Percentiles rank a stretch among this genome's conserved stretches.
These are phyloP conservation scores for Moesziomyces globuligerus DNA, from an alignment of 1,284 basidiomycete genomes.

Conservation along the genomic window DNA sequence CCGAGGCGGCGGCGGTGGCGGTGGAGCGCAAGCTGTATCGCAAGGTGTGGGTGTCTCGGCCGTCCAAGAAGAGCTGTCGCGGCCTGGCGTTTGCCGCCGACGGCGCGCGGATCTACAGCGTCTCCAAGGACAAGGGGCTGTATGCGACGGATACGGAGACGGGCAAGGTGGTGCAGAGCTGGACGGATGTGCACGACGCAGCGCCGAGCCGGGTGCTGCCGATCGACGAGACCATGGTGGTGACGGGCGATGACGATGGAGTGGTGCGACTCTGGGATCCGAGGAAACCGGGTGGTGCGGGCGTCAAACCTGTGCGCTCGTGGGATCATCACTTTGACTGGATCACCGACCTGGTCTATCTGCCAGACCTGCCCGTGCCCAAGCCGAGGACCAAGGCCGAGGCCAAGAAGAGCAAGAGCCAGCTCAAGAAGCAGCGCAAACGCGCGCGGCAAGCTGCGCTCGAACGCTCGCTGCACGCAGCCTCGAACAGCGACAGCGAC, in stretches of 20 bases:
- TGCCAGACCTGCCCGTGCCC: conserved; percentile 42
- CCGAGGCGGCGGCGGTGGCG: not conserved
- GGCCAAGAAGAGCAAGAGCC: conserved; percentile 29
- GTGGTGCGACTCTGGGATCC: conserved; percentile 94
- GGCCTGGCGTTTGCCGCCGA: conserved; percentile 41
- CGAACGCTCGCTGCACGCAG: too few relatives aligned
- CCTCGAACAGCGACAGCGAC: not conserved
- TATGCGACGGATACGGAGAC: conserved; percentile 70
- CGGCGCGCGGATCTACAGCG: conserved; percentile 73
- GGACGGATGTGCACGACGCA: conserved; percentile 80
- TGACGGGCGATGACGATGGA: conserved; percentile 92
- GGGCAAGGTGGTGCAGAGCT: conserved; percentile 75
- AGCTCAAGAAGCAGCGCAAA: conserved; percentile 25
- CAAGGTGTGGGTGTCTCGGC: conserved; percentile 51
- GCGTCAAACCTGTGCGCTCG: conserved; percentile 70
- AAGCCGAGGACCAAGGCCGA: conserved; percentile 13
- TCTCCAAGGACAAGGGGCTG: conserved; percentile 83
- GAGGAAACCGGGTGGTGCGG: conserved; percentile 69
- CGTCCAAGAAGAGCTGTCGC: conserved; percentile 57
- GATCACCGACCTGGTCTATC: conserved; percentile 89
- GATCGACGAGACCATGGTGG: conserved; percentile 79
- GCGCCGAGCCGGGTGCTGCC: conserved; percentile 74
- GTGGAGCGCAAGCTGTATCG: conserved; percentile 24
- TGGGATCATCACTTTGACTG: conserved; percentile 94
- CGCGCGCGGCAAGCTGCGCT: conserved; percentile 3